Conservation (phyloP, 768 basidiomycete genomes). For the Boletus reticulatus region DNA sequence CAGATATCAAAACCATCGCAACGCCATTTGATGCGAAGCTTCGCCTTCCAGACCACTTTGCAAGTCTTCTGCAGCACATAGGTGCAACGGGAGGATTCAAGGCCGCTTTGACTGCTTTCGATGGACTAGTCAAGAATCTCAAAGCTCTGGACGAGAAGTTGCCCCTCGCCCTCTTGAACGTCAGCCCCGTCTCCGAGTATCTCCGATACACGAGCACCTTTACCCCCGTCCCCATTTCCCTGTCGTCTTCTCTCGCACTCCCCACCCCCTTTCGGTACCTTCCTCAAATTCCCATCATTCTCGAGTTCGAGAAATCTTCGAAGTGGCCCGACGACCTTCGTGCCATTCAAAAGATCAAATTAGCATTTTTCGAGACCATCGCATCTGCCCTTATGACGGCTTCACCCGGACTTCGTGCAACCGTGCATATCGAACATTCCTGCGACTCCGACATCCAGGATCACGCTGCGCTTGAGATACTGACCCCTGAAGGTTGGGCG, state of each 20-base stretch:
- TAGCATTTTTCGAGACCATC: constrained; percentile 86
- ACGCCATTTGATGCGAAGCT: constrained; percentile 55
- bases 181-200: constrained; percentile 69
- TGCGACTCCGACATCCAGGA: constrained; percentile 61
- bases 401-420: constrained; percentile 49
- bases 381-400: constrained; percentile 60
- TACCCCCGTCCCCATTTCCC: constrained; percentile 70
- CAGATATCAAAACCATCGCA: constrained; percentile 59
- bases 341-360: constrained; percentile 91
- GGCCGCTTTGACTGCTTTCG: constrained; percentile 74
- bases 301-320: constrained; percentile 91
- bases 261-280: constrained; percentile 63
- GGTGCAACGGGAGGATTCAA: constrained; percentile 60
- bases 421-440: constrained; percentile 57
- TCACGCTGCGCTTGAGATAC: constrained; percentile 67
- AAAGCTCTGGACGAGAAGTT: constrained; percentile 70
- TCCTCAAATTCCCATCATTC: constrained; percentile 66
- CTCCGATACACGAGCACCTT: constrained; percentile 85
- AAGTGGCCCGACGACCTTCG: constrained; percentile 94
- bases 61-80: constrained; percentile 34
- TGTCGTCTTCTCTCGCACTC: constrained; percentile 47
- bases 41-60: constrained; percentile 55
- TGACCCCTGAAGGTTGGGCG: constrained; percentile 82
- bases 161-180: constrained; percentile 73
- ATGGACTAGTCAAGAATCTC: constrained; percentile 69